Base-by-base conservation (phyloP, 2,329 filamentous ascomycete genomes). In the Arthrobotrys sphaeroides region DNA sequence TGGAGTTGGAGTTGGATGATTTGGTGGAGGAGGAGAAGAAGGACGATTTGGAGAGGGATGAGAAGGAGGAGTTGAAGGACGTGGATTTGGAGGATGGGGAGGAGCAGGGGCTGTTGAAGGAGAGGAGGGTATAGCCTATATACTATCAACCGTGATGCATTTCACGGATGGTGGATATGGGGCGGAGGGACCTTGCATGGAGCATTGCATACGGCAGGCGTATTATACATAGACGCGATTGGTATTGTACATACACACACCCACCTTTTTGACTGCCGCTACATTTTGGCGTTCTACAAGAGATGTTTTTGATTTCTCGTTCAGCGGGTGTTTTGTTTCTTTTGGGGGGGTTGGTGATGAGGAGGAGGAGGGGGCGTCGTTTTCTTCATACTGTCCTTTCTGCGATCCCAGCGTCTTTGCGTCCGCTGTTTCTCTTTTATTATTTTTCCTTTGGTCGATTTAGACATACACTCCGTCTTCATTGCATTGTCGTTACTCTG, bases 41-140 rank as follows among this genome's bases (percentile, higher is more conserved):
- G 18, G 59, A 60, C 3, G 55, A 13, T 2, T 16, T n/a, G 51
- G 28, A 36, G 5, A 22, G 16, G 31, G 53, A 61, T 36, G 43
- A 61, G 43, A 33, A 67, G 36, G 20, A 31, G 20, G 65, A 60
- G 2, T 24, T 65, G 40, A 31, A 53, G 45, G 65, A 68, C 43
- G 40, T 59, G 22, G 43, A 49, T 59, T 43, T 49, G 26, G 38
- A 38, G 2, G 59, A 55, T 28, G 69, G 47, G 9, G 72, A 75
- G 18, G 64, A 61, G 2, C 43, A 69, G 16, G 64, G 72, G 3
- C 42, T 75, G 28, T 47, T 75, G 57, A 75, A 75, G 45, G 62
- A 45, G 33, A 61, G 45, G 45, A 64, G 57, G 57, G 26, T 59
- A 26, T 69, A 40, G 22, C 22, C n/a, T 26, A 12, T 0, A 24